Conservation (phyloP, 306 rosid species). For the Argentina anserina region DNA sequence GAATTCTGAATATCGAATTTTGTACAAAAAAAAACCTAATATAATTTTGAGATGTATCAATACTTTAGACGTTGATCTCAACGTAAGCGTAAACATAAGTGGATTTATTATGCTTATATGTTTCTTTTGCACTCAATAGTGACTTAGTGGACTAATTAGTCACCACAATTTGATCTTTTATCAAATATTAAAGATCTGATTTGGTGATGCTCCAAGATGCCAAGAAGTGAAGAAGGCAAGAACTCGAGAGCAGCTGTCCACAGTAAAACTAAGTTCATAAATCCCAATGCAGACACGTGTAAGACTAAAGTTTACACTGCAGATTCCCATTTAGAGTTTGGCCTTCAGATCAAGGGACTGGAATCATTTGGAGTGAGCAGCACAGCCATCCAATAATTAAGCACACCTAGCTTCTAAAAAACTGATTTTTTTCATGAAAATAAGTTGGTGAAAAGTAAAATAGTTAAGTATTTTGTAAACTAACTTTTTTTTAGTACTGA, state of each 20-base stretch:
- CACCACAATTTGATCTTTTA: background rate
- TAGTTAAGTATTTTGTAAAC: no score
- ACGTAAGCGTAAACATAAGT: background rate
- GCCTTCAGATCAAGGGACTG: slow-evolving; percentile 2
- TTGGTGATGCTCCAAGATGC: background rate
- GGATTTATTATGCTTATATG: background rate
- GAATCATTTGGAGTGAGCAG: background rate
- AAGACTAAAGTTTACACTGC: background rate
- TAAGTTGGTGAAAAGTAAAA: no score
- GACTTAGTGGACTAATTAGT: background rate
- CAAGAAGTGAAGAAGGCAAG: background rate
- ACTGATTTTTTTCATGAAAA: no score
- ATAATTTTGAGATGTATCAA: no score
- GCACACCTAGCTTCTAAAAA: no score
- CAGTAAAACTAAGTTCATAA: background rate
- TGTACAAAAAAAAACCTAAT: no score
- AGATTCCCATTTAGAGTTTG: background rate
- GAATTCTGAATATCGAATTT: no score
- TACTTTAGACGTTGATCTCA: background rate
- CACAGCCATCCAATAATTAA: background rate
- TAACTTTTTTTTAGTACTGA: no score
- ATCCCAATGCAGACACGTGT: background rate
- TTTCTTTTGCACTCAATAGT: background rate
- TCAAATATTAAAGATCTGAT: background rate
- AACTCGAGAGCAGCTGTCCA: background rate